Base-by-base conservation (phyloP, 2,329 filamentous ascomycete genomes). In the Fusarium pseudograminearum region DNA sequence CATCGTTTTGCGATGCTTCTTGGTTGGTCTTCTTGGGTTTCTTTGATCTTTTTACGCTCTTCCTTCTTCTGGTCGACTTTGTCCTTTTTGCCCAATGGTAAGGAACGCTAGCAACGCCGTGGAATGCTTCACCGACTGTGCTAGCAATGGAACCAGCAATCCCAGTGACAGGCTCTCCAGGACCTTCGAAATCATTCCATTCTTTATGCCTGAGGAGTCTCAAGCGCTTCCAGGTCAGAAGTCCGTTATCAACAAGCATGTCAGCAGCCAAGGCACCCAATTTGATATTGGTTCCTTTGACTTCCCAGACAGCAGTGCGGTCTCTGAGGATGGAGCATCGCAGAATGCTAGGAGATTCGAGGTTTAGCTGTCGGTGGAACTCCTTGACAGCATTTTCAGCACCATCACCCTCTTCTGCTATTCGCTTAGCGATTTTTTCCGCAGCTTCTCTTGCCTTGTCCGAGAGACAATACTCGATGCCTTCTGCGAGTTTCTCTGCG, bases 131-230 rank as follows among this genome's bases (percentile, higher is more conserved):
- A 3, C 85, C 84, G 5, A 90, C 75, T 0, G 87, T 87, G 5
- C 84, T 83, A n/a, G 87, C 83, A 7, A 93, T 71, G 0, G 89
- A 90, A 14, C 87, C 87, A 34, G 87, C 87, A 6, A 87, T 80
- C 5, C 90, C 91, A 0, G 90, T 91, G 15, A 93, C 81, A 0
- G 91, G 91, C 74, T 93, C 91, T 1, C 91, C 91, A 0, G 91
- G 90, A 0, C 91, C 91, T 69, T 91, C 90, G 72, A 93, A 93
- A 72, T 93, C 91, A 70, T 92, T 92, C 90, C 91, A 93, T 71
- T 92, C 90, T 52, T 85, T 87, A 72, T 91, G 89, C 11, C 91
- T 83, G 11, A 92, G 74, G 1, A 93, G 82, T 15, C 87, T 84
- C 47, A 93, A 78, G 61, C 88, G 86, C 57, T 85, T 86, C 86